Conservation (phyloP, 495 filamentous ascomycete species). For the Letharia lupina region DNA sequence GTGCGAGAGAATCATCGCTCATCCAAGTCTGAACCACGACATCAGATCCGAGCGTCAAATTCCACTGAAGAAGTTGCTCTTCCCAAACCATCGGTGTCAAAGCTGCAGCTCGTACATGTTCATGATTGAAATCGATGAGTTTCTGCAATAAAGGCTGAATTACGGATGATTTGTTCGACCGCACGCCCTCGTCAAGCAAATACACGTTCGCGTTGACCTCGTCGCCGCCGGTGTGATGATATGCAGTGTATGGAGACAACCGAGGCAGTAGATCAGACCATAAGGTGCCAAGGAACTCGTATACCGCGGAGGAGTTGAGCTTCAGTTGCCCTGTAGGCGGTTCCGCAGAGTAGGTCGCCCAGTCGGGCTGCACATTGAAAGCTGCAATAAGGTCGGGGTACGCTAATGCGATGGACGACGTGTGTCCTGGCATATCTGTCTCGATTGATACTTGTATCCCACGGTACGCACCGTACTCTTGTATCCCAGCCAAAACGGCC, state of each 20-base stretch:
- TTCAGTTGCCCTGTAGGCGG: conserved; percentile 70
- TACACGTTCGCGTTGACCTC: conserved; percentile 72
- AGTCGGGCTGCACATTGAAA: conserved; percentile 56
- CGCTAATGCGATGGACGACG: conserved; percentile 49
- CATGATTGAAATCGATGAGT: conserved; percentile 59
- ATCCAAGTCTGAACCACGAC: conserved; percentile 70
- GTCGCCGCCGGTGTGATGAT: conserved; percentile 79
- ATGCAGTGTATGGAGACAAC: conserved; percentile 52
- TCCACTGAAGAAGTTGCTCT: conserved; percentile 69
- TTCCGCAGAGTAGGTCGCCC: conserved; percentile 58
- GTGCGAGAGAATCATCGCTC: conserved; percentile 45
- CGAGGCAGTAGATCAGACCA: conserved; percentile 66
- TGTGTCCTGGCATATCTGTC: conserved; percentile 78
- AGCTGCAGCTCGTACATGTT: conserved; percentile 45
- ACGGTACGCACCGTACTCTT: conserved; percentile 55
- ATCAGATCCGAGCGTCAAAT: conserved; percentile 53
- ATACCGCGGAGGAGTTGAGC: conserved; percentile 58
- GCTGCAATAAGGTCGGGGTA: conserved; percentile 70
- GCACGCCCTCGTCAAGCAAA: conserved; percentile 58
- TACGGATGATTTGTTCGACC: conserved; percentile 49
- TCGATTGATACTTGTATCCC: conserved; percentile 69
- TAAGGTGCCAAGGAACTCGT: conserved; percentile 58
- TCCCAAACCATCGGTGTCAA: conserved; percentile 72
- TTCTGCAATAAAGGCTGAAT: conserved; percentile 63
- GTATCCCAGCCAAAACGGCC: conserved; percentile 50